Evolutionary conservation across 371 early-diverging fungal species (phyloP), one percentile per base, ranked within the genome.

Genomic region (Rhizomucor pusillus): DNA sequence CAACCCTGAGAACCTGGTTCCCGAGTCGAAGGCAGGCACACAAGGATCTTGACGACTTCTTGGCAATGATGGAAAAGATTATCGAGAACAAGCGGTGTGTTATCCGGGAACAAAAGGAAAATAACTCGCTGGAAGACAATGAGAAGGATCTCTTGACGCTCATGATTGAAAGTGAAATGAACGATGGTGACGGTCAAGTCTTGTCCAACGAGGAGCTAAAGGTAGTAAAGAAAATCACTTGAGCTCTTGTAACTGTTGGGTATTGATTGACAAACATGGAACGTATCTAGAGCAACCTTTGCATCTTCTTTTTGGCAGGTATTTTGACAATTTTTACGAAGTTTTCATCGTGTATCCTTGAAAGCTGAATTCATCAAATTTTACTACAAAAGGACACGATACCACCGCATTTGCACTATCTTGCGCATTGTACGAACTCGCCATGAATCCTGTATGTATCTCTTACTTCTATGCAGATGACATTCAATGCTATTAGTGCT

Each of bases 141-240:
- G 75, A 76, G 37, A 73, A 63, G 11, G 82, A 82, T 35, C 52
- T 82, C 48, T 62, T 82, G 36, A 73, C 82, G 1, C 54, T 84
- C 58, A 75, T 84, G 80, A 67, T 82, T 43, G 76, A 80, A 56
- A 62, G 69, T 44, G 75, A 71, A 49, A 19, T 16, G 19, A 19
- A 41, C 41, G 41, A 41, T 11, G 19, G 41, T 5, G 41, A 41
- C 14, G 72, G 60, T 9, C 63, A 52, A 14, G 60, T 44, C 16
- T 16, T 73, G 48, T 47, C 74, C 4, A 58, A 69, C 40, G 75
- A 70, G 46, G 79, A 79, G 23, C 39, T 69, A 34, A 63, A 50
- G 65, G 76, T 67, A n/a, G n/a, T n/a, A n/a, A n/a, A n/a, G n/a
- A n/a, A n/a, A n/a, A n/a, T n/a, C n/a, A n/a, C n/a, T n/a, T n/a